These are phyloP conservation scores for Auriscalpium microsporum DNA, from an alignment of 768 basidiomycete species.

Conservation along the genomic window DNA sequence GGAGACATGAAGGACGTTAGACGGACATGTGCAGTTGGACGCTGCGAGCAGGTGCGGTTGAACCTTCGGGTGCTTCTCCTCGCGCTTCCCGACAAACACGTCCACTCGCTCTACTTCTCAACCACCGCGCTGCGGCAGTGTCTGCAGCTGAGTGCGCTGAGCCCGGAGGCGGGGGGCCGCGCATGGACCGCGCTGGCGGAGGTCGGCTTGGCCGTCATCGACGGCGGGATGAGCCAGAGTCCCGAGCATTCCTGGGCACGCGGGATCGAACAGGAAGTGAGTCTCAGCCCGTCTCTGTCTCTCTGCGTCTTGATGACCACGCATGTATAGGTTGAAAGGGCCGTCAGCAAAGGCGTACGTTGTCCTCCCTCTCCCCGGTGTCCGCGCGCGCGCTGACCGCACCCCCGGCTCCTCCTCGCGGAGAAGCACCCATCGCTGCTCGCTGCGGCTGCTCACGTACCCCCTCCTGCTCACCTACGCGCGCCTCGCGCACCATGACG, in stretches of 20 bases:
- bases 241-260: constrained; percentile 35
- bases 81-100: constrained; percentile 47
- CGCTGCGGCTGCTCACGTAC: constrained; percentile 50
- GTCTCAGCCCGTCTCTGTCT: background rate
- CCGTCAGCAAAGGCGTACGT: constrained; percentile 64
- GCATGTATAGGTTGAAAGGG: constrained; percentile 43
- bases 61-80: constrained; percentile 42
- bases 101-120: constrained; percentile 47
- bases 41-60: no score
- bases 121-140: constrained; percentile 48
- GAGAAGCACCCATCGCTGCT: constrained; percentile 65
- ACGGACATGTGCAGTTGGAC: no score
- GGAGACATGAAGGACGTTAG: no score
- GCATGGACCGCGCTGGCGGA: constrained; percentile 71
- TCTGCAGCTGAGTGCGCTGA: constrained; percentile 39
- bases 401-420: constrained; percentile 39
- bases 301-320: background rate
- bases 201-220: constrained; percentile 49
- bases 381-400: background rate
- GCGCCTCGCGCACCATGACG: constrained; percentile 42
- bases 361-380: background rate
- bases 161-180: constrained; percentile 54
- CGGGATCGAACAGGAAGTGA: constrained; percentile 52
- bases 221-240: constrained; percentile 32
- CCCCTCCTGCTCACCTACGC: constrained; percentile 56